Evolutionary conservation across 805 yeast species (phyloP).

Genomic region (Candida silvatica): DNA sequence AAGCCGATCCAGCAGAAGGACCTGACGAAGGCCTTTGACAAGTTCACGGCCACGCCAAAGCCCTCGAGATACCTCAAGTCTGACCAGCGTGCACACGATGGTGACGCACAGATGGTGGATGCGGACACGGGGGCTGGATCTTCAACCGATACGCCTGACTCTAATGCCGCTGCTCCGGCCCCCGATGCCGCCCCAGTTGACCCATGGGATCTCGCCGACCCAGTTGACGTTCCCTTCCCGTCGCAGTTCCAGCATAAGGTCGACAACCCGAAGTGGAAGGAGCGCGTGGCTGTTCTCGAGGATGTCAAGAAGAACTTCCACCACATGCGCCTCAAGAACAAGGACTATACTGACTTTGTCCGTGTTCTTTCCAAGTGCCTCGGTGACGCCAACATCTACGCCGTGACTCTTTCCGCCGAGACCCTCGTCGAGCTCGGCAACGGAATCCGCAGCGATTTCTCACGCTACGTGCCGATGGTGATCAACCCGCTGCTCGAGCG

Average conservation of each 20-base stretch:
- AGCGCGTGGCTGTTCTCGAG: conserved; percentile 77
- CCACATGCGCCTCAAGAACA: conserved; percentile 43
- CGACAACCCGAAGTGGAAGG: conserved; percentile 77
- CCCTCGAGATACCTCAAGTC: conserved; percentile 50
- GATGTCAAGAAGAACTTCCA: conserved; percentile 45
- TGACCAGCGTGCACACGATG: conserved; percentile 16
- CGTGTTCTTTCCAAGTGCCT: conserved; percentile 59
- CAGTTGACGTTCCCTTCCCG: conserved; percentile 65
- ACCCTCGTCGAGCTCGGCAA: conserved; percentile 51
- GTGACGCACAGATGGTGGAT: conserved; percentile 30
- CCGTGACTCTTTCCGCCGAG: conserved; percentile 70
- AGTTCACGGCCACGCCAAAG: conserved; percentile 29
- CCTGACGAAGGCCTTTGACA: conserved; percentile 57
- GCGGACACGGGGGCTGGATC: no score
- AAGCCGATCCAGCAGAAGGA: conserved; percentile 93
- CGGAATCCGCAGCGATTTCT: conserved; percentile 55
- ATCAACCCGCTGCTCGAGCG: conserved; percentile 66
- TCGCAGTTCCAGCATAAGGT: conserved; percentile 46
- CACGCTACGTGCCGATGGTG: conserved; percentile 41
- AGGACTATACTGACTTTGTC: conserved; percentile 61
- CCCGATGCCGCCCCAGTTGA: conserved; percentile 39
- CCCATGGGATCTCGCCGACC: conserved; percentile 63
- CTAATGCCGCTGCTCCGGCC: conserved; percentile 14
- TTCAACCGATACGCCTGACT: no score
- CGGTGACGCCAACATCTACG: conserved; percentile 86